phyloP scores from a whole-genome alignment of 495 filamentous ascomycete species.

The Podospora pseudopauciseta region DNA sequence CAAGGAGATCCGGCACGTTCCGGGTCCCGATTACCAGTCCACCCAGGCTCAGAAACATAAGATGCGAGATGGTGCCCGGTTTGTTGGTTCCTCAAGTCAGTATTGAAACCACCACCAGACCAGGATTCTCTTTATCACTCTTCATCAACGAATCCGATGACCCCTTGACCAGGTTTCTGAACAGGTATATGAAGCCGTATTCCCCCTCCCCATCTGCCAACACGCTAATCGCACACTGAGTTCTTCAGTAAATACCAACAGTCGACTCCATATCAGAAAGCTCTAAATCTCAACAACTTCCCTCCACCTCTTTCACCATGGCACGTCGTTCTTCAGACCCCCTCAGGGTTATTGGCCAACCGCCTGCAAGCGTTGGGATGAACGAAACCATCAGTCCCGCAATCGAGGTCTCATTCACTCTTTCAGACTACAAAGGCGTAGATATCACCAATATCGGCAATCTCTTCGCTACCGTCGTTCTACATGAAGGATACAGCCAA shows the following conservation, averaged over 20 bases:
- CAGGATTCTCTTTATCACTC: not conserved
- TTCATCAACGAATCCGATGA: too few species aligned
- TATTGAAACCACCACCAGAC: not conserved
- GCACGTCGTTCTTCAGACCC: too few species aligned
- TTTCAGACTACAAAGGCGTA: not conserved
- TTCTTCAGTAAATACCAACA: not conserved
- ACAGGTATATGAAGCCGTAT: not conserved
- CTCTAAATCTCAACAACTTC: not conserved
- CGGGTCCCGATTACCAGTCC: not conserved
- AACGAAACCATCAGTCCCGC: not conserved
- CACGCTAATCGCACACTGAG: not conserved
- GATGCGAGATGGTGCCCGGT: not conserved
- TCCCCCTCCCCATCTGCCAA: not conserved
- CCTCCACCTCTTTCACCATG: not conserved
- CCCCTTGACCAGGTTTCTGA: not conserved
- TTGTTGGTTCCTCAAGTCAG: not conserved
- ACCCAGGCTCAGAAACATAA: not conserved
- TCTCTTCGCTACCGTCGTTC: not conserved
- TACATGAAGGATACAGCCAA: not conserved
- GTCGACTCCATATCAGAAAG: not conserved
- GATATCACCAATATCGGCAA: not conserved
- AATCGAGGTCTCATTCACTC: not conserved
- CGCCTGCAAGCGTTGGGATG: too few species aligned
- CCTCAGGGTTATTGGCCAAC: too few species aligned
- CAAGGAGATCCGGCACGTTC: not conserved